Evolutionary conservation across 331 rosid species (phyloP).

Genomic region (Saraca asoca): DNA sequence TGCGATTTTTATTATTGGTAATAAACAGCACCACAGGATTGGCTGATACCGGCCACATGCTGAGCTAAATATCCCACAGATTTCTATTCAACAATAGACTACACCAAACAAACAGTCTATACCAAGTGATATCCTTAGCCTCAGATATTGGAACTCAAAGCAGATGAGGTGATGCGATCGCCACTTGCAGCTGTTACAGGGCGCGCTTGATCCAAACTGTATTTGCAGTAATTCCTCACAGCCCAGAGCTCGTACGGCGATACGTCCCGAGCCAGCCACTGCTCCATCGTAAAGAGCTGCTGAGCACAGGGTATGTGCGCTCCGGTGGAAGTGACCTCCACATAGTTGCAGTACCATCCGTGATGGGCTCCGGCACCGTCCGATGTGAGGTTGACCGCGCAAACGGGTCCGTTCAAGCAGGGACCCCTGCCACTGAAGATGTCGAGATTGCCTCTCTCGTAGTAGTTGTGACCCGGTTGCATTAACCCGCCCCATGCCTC

Average conservation of each 20-base stretch:
- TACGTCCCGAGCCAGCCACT: constrained; percentile 78
- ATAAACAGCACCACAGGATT: no score
- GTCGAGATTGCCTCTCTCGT: constrained; percentile 82
- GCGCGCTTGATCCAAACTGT: neutral
- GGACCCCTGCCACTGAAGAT: constrained; percentile 80
- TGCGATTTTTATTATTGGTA: no score
- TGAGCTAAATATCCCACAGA: no score
- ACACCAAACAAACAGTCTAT: no score
- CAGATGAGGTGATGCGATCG: no score
- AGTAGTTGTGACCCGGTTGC: constrained; percentile 66
- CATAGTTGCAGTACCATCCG: constrained; percentile 88
- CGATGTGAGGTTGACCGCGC: constrained; percentile 71
- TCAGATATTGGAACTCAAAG: no score
- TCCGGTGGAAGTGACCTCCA: constrained; percentile 77
- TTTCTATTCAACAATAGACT: no score
- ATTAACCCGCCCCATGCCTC: constrained; percentile 85
- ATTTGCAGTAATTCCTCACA: constrained; percentile 37
- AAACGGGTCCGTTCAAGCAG: constrained; percentile 58
- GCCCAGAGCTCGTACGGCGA: constrained; percentile 65
- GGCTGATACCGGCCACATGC: no score
- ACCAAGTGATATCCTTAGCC: no score
- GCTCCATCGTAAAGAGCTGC: constrained; percentile 64
- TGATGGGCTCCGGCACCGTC: constrained; percentile 77
- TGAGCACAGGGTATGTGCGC: constrained; percentile 55
- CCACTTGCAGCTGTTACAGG: no score